These are phyloP conservation scores for Neonectria faginata DNA, from an alignment of 2,329 filamentous ascomycete genomes.

Conservation along the genomic window DNA sequence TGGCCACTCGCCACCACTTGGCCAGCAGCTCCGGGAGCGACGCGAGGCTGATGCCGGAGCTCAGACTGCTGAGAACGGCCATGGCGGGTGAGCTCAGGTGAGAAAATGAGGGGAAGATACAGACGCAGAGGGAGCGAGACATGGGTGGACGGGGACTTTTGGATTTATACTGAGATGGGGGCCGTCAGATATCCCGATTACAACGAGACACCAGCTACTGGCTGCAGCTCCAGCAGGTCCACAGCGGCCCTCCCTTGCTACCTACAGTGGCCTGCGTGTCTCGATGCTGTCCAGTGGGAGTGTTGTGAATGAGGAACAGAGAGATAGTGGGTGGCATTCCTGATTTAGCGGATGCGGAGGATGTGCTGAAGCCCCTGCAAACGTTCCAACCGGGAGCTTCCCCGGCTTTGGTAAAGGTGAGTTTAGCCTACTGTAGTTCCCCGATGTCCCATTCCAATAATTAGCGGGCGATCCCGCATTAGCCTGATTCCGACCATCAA, in stretches of 20 bases:
- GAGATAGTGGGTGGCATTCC: neutral
- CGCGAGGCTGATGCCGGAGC: neutral
- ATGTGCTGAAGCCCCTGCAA: neutral
- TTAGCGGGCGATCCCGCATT: neutral
- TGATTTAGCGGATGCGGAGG: conserved; percentile 1
- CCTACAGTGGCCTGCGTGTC: neutral
- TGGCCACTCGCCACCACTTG: conserved; percentile 15
- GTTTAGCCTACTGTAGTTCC: neutral
- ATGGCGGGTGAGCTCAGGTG: neutral
- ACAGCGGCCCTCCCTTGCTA: neutral
- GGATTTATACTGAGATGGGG: conserved; percentile 1
- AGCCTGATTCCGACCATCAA: too few species aligned
- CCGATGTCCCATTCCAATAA: neutral
- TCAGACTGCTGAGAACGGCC: conserved; percentile 13
- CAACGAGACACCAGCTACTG: neutral
- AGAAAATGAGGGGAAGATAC: neutral
- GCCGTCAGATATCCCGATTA: neutral
- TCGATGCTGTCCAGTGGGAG: neutral
- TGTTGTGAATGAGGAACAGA: neutral
- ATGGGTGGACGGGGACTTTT: neutral
- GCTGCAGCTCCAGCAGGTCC: conserved; percentile 3
- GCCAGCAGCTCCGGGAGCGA: neutral
- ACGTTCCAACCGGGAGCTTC: neutral
- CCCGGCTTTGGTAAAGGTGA: neutral
- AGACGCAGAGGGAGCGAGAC: neutral